These are phyloP conservation scores for Exophiala xenobiotica DNA, from an alignment of 2,329 filamentous ascomycete genomes.

Conservation along the genomic window DNA sequence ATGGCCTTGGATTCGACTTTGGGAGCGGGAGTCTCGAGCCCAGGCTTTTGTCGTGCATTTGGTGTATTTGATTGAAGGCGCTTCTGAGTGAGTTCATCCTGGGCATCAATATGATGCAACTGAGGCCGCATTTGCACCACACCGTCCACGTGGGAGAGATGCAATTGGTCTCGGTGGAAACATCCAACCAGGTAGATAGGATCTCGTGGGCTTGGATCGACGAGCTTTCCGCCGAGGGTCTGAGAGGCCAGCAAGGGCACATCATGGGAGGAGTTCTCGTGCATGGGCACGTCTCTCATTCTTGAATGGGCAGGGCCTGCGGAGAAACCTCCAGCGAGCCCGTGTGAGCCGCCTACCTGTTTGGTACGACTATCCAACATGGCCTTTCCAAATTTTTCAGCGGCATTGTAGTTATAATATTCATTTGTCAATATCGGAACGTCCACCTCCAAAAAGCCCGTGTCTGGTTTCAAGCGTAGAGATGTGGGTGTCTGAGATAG, in stretches of 20 bases:
- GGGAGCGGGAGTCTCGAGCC: slow-evolving; percentile 42
- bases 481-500: slow-evolving; percentile 61
- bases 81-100: slow-evolving; percentile 67
- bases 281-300: slow-evolving; percentile 41
- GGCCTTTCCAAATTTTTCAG: slow-evolving; percentile 76
- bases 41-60: slow-evolving; percentile 34
- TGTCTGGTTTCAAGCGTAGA: slow-evolving; percentile 76
- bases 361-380: slow-evolving; percentile 56
- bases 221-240: slow-evolving; percentile 80
- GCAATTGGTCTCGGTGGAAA: slow-evolving; percentile 80
- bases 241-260: slow-evolving; percentile 74
- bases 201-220: slow-evolving; percentile 67
- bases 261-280: slow-evolving; percentile 67
- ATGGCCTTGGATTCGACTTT: slow-evolving; percentile 69
- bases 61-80: slow-evolving; percentile 34
- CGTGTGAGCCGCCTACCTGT: slow-evolving; percentile 66
- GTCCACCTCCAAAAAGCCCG: slow-evolving; percentile 88
- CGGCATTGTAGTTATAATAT: slow-evolving; percentile 82
- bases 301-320: slow-evolving; percentile 47
- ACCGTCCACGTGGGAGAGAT: slow-evolving; percentile 79
- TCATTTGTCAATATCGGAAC: slow-evolving; percentile 71
- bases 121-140: slow-evolving; percentile 88
- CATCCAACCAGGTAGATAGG: slow-evolving; percentile 83
- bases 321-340: slow-evolving; percentile 71
- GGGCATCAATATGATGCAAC: slow-evolving; percentile 87